These are phyloP conservation scores for Fusarium sp. DNA, from an alignment of 2,329 filamentous ascomycete genomes.

Conservation along the genomic window DNA sequence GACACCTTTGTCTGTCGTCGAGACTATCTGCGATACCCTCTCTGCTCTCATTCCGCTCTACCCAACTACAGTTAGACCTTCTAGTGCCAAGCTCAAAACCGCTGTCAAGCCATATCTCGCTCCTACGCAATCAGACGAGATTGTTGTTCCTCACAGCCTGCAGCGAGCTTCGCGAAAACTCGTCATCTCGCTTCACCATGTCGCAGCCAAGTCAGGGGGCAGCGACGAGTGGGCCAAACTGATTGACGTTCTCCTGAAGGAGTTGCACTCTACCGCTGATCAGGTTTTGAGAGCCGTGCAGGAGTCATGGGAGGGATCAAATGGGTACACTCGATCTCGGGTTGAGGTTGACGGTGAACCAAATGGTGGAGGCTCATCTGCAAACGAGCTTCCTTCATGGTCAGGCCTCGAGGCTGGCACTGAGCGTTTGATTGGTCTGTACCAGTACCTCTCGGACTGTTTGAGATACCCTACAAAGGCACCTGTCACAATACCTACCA, in stretches of 20 bases:
- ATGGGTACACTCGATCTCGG: slow-evolving; percentile 60
- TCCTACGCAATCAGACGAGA: slow-evolving; percentile 68
- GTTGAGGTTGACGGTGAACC: slow-evolving; percentile 62
- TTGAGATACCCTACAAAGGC: slow-evolving; percentile 73
- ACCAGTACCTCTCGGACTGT: slow-evolving; percentile 73
- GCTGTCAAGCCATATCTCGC: slow-evolving; percentile 72
- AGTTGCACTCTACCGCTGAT: slow-evolving; percentile 78
- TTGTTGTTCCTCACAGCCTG: slow-evolving; percentile 64
- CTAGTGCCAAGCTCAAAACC: slow-evolving; percentile 74
- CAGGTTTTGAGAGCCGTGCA: slow-evolving; percentile 81
- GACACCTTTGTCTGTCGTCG: slow-evolving; percentile 65
- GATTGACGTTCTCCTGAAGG: slow-evolving; percentile 70
- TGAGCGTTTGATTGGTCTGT: slow-evolving; percentile 74
- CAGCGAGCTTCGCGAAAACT: slow-evolving; percentile 71
- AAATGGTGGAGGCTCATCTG: slow-evolving; percentile 58
- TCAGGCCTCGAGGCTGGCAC: slow-evolving; percentile 78
- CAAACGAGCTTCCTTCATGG: slow-evolving; percentile 75
- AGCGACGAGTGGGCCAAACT: slow-evolving; percentile 82
- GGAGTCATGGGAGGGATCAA: slow-evolving; percentile 82
- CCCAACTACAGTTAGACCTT: slow-evolving; percentile 84
- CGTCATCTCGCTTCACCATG: slow-evolving; percentile 79
- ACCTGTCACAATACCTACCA: slow-evolving; percentile 75
- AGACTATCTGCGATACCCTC: slow-evolving; percentile 79
- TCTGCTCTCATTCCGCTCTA: slow-evolving; percentile 80
- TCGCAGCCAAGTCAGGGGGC: slow-evolving; percentile 81